Evolutionary conservation across 164 flowering plant genomes (phyloP), one percentile per base, ranked within the genome.

Genomic region (Chimonanthus praecox): DNA sequence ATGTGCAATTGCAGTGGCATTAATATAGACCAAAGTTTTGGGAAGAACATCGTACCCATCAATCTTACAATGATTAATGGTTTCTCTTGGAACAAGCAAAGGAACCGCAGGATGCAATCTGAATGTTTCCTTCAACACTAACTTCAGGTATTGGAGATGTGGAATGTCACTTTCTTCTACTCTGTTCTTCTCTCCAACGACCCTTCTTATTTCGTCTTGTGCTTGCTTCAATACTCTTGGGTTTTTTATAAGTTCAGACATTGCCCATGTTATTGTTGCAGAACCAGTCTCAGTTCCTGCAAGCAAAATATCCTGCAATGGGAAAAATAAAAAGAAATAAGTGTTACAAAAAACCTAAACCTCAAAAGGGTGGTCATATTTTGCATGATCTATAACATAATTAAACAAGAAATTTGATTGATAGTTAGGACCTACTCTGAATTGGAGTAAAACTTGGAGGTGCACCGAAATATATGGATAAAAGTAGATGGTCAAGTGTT

Each of bases 191-290:
- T 9, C n/a, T n/a, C 54, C 47, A n/a, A 47, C n/a, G 8, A 50
- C 47, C 10, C 45, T 48, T 51, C 73, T 33, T 3, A 75, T 64
- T 75, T 75, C 77, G 2, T 69, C 63, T n/a, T 69, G 77, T 1
- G 61, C 77, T 70, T 69, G 86, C 43, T 72, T 58, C 79, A 87
- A 88, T 1, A 85, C 74, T 0, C 68, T 72, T 2, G 83, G 84
- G 62, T 69, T 69, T 62, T 50, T 62, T 16, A 63, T 47, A 20
- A 75, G 67, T 16, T 75, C 68, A 0, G 77, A 48, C 77, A 75
- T 69, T 13, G 77, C 58, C 77, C 72, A 75, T 13, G 20, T 62
- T 15, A 75, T 44, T 5, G 73, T 69, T 3, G 73, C 73, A 8
- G 49, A 74, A 2, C 68, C 50, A 4, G 77, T 75, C 11, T 69